Evolutionary conservation across 1,284 basidiomycete genomes (phyloP), one percentile per base, ranked within the genome.

Genomic region (Apiotrichum gamsii): DNA sequence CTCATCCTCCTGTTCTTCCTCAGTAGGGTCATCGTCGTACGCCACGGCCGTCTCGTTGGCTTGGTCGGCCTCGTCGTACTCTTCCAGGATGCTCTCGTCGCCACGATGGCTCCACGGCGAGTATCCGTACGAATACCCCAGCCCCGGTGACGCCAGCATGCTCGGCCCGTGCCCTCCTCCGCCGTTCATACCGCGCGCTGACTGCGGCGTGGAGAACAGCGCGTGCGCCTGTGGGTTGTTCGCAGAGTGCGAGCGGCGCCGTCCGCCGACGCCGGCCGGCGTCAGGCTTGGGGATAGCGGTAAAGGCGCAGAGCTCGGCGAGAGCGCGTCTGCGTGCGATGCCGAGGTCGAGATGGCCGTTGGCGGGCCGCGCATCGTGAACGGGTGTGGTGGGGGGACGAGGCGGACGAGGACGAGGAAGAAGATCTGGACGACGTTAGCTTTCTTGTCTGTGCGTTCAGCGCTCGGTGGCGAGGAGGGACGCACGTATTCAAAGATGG

Each of bases 341-440:
- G 15, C 33, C 19, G 14, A 33, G 30, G 24, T 11, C 16, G 40
- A 20, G 43, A 39, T 24, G 9, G 34, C 32, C 6, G 51, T 31
- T 8, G 45, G 45, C 0, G 51, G 45, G 10, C 45, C 42, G 46
- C 51, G 51, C 4, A 47, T 24, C 8, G 32, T 4, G 32, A 48
- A 52, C 1, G 21, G 37, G 3, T 16, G 37, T 8, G 33, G 38
- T 3, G 37, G 6, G 2, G 50, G 50, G 8, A 43, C 42, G 20
- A 52, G 45, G 39, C 51, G 51, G 24, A 52, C 39, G 31, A 52
- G 51, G 35, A 52, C 39, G 39, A 52, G 46, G 43, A 39, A 48
- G 46, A 48, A 42, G 46, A 52, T 29, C 51, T 52, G 46, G 38
- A 13, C 2, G 11, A 30, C 14, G n/a, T 18, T 4, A 25, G 30